phyloP scores from a whole-genome alignment of 768 basidiomycete genomes.

The Leccinellum luteum region DNA sequence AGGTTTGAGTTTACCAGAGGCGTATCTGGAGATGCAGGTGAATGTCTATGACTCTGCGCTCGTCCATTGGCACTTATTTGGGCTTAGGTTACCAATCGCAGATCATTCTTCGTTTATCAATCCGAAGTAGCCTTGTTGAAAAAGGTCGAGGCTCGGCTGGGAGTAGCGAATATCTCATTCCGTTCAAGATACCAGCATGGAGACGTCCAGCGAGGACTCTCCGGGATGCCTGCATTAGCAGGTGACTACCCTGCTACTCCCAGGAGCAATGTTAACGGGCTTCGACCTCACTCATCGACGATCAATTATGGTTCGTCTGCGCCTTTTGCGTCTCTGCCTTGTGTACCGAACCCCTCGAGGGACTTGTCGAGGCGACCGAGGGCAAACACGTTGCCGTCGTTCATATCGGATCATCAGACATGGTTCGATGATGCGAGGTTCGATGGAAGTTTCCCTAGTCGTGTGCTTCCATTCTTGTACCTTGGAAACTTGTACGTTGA shows the following conservation, averaged over 20 bases:
- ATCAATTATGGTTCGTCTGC: constrained; percentile 19
- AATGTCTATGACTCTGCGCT: background rate
- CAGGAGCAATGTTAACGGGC: constrained; percentile 11
- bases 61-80: constrained; percentile 3
- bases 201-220: constrained; percentile 22
- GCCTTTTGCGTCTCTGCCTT: constrained; percentile 5
- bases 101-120: constrained; percentile 92
- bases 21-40: constrained; percentile 85
- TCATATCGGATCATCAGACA: constrained; percentile 71
- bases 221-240: constrained; percentile 3
- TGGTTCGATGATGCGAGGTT: constrained; percentile 95
- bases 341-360: constrained; percentile 19
- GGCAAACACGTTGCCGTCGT: constrained; percentile 67
- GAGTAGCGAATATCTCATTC: constrained; percentile 19
- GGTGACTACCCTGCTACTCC: constrained; percentile 8
- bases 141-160: constrained; percentile 59
- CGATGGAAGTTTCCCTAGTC: constrained; percentile 93
- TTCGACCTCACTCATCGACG: constrained; percentile 23
- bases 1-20: constrained; percentile 72
- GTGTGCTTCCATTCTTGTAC: constrained; percentile 90
- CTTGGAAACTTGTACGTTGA: constrained; percentile 86
- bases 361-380: constrained; percentile 49
- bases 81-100: constrained; percentile 52
- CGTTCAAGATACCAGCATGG: constrained; percentile 25
- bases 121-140: constrained; percentile 72